phyloP scores from a whole-genome alignment of 352 stramenopile species.

The Globisporangium takayamanum region DNA sequence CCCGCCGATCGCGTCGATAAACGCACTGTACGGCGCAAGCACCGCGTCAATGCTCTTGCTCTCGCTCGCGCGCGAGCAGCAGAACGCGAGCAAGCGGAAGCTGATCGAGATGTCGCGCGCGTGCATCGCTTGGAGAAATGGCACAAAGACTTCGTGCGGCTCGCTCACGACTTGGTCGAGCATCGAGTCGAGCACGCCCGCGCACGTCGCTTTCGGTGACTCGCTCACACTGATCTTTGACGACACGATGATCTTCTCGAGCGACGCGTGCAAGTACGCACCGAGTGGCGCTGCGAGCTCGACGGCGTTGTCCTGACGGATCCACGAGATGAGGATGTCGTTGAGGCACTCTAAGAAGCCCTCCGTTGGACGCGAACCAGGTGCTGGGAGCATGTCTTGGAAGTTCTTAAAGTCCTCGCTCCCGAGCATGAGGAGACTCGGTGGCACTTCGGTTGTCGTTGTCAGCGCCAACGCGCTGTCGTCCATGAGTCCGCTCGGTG shows the following conservation, averaged over 20 bases:
- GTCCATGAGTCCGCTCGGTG: constrained; percentile 19
- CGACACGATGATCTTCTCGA: constrained; percentile 74
- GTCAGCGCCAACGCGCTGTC: constrained; percentile 12
- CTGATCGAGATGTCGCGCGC: constrained; percentile 63
- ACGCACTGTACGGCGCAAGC: constrained; percentile 55
- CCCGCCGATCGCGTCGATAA: constrained; percentile 48
- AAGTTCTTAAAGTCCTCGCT: constrained; percentile 76
- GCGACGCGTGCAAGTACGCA: constrained; percentile 50
- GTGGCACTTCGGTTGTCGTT: constrained; percentile 36
- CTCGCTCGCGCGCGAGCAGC: constrained; percentile 42
- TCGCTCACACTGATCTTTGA: constrained; percentile 62
- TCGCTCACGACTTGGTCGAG: constrained; percentile 77
- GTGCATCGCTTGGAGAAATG: constrained; percentile 79
- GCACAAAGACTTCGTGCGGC: constrained; percentile 57
- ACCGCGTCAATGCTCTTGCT: constrained; percentile 47
- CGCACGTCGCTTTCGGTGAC: constrained; percentile 53
- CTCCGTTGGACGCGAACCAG: constrained; percentile 51
- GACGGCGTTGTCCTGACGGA: constrained; percentile 65
- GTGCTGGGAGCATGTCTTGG: constrained; percentile 61
- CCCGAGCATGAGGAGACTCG: constrained; percentile 50
- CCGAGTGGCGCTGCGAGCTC: constrained; percentile 55
- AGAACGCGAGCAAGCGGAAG: constrained; percentile 71
- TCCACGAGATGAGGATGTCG: constrained; percentile 81
- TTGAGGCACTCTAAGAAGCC: constrained; percentile 77
- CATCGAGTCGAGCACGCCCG: constrained; percentile 70